These are phyloP conservation scores for Ganoderma multipileum DNA, from an alignment of 1,284 basidiomycete genomes.

Conservation along the genomic window DNA sequence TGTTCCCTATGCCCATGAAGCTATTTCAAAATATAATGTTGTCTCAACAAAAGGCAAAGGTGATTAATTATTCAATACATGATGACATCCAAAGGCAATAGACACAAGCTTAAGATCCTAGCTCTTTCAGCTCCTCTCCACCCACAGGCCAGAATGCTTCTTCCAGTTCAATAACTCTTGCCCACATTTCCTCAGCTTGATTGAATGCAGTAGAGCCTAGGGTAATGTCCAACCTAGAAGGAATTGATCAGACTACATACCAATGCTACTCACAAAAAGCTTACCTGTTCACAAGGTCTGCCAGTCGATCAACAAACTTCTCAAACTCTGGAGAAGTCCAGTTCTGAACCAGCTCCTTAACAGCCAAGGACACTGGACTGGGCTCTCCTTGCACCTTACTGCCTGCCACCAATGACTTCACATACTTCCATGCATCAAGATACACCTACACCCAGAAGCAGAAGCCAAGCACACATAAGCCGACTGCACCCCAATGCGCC, in stretches of 20 bases:
- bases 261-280: conserved; percentile 6
- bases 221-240: conserved; percentile 43
- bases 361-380: conserved; percentile 42
- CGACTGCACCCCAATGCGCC: neutral
- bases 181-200: conserved; percentile 62
- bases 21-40: no score
- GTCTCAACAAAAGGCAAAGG: neutral
- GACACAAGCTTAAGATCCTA: neutral
- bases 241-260: neutral
- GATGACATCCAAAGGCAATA: neutral
- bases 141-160: conserved; percentile 67
- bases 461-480: conserved; percentile 38
- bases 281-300: conserved; percentile 56
- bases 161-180: conserved; percentile 64
- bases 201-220: conserved; percentile 48
- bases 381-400: conserved; percentile 22
- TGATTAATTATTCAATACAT: neutral
- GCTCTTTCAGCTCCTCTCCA: conserved; percentile 25
- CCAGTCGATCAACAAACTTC: conserved; percentile 64
- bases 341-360: conserved; percentile 61
- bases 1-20: neutral
- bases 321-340: conserved; percentile 74
- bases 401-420: conserved; percentile 40
- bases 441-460: conserved; percentile 47
- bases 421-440: conserved; percentile 70